phyloP scores from a whole-genome alignment of 2,329 filamentous ascomycete species.

The Orbilia oligospora region DNA sequence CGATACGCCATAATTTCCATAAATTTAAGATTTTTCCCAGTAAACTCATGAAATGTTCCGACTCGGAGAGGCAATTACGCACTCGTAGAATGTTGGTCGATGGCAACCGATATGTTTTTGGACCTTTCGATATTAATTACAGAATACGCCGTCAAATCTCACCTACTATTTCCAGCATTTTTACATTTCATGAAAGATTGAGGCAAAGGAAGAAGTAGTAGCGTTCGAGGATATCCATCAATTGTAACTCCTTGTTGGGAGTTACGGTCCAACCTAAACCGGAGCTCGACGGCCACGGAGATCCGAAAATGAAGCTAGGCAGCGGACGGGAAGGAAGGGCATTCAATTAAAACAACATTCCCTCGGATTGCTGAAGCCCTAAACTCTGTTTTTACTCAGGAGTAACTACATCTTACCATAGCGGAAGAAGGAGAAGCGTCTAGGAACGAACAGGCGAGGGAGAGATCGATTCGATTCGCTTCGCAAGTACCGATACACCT shows the following conservation, averaged over 20 bases:
- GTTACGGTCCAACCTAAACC: conserved; percentile 54
- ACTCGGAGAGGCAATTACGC: conserved; percentile 40
- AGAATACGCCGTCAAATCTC: conserved; percentile 33
- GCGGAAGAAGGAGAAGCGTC: no score
- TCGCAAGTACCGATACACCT: conserved; percentile 43
- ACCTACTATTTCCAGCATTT: conserved; percentile 51
- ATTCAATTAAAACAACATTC: conserved; percentile 37
- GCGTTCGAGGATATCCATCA: conserved; percentile 6
- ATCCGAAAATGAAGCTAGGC: conserved; percentile 51
- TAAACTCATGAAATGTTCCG: conserved; percentile 36
- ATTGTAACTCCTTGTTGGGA: conserved; percentile 31
- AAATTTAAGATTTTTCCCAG: conserved; percentile 9
- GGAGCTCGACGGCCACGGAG: conserved; percentile 57
- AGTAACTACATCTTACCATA: neutral
- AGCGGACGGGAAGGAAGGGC: conserved; percentile 54
- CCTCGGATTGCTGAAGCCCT: conserved; percentile 50
- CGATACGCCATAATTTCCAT: conserved; percentile 22
- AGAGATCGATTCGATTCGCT: conserved; percentile 15
- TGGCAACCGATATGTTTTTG: conserved; percentile 50
- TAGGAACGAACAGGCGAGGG: conserved; percentile 32
- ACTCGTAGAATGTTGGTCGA: conserved; percentile 47
- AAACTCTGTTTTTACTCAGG: conserved; percentile 36
- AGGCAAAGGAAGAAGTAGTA: neutral
- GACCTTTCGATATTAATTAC: conserved; percentile 15
- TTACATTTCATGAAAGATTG: conserved; percentile 10